Percentiles rank a stretch among this genome's conserved stretches.
These are phyloP conservation scores for Backusella tarrabulga DNA, from an alignment of 192 early-diverging fungal genomes.

Conservation along the genomic window DNA sequence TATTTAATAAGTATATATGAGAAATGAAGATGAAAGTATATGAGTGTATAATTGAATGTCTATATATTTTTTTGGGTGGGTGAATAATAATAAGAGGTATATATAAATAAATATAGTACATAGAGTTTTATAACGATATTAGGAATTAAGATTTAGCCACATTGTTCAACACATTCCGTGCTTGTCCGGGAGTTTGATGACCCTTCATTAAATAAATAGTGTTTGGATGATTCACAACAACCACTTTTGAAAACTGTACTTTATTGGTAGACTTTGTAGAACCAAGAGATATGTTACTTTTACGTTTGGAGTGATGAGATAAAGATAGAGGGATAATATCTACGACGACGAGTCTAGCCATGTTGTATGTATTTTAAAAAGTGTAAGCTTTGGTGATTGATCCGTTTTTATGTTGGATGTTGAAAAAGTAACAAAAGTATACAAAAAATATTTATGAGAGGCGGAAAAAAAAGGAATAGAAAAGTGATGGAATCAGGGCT, in stretches of 20 bases:
- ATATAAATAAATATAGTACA: slow-evolving; percentile 11
- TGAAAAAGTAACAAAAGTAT: background rate
- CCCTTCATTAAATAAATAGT: slow-evolving; percentile 2
- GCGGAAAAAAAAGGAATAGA: background rate
- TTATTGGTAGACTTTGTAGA: background rate
- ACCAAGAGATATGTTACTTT: background rate
- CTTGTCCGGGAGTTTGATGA: slow-evolving; percentile 3
- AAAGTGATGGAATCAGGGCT: background rate
- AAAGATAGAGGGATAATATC: background rate
- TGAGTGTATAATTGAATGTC: background rate
- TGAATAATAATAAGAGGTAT: background rate
- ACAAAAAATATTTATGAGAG: background rate
- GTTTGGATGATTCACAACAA: slow-evolving; percentile 1
- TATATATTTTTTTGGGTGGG: background rate
- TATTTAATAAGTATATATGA: background rate
- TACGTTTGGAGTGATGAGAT: background rate
- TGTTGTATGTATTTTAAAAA: background rate
- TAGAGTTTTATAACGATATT: background rate
- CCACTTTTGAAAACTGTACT: background rate
- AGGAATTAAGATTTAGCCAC: background rate
- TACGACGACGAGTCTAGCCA: background rate
- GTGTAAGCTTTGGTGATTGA: background rate
- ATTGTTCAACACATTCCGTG: background rate
- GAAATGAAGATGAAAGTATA: background rate
- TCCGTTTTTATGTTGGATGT: background rate